Evolutionary conservation across 257 asterid genomes (phyloP), one percentile per base, ranked within the genome.

Genomic region (Salvia hispanica): DNA sequence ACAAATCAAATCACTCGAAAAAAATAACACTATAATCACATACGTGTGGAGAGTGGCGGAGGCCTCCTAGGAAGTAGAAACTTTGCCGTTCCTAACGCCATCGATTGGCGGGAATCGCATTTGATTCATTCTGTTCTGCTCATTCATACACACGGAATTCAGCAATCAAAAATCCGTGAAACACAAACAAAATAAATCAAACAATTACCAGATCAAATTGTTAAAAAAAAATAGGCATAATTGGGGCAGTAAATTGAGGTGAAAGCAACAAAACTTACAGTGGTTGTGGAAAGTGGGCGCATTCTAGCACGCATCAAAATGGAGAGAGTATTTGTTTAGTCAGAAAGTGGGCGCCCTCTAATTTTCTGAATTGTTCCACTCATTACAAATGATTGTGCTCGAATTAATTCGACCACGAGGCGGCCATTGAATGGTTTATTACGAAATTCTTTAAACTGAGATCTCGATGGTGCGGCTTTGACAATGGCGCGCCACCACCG

Each of bases 271-370:
- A 61, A 36, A 39, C 81, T 73, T 69, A 88, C 97, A 51, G 86
- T 31, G 52, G 83, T 61, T 33, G 95, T 92, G 48, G 94, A 77
- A 10, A 70, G 78, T 7, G 88, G 86, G 12, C 86, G 85, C 95
- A 86, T 88, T 81, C 82, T 86, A 70, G 92, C 81, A n/a, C 95
- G 92, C 90, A 90, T 76, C 76, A 90, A 69, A 79, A 90, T 72
- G 28, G 95, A 77, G 15, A 90, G 89, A 15, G 86, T 50, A 31
- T 52, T 42, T 25, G 31, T 25, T 25, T 25, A 25, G 31, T 25
- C 31, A 25, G 31, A 25, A 25, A 25, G 31, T 21, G 25, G 1
- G 3, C 31, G 47, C 44, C 4, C 4, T 46, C 33, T 31, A 4
- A 10, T 15, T 10, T 25, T 31, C 5, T 21, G 11, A 28, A 36